Evolutionary conservation across 129 eudicot species (phyloP).

Genomic region (Escallonia herrerae): DNA sequence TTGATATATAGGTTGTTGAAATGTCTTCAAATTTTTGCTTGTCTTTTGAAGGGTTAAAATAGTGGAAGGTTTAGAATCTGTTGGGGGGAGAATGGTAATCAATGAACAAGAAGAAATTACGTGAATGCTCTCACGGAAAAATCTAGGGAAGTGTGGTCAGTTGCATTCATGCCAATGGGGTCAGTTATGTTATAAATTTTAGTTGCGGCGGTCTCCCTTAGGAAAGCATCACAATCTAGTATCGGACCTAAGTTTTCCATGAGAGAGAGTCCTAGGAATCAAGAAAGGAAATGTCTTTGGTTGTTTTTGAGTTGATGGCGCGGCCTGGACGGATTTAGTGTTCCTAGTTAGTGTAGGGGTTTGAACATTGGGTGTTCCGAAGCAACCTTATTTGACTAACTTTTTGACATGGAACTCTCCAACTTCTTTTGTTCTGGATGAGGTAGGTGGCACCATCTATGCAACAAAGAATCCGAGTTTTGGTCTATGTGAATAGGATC

Average conservation of each 20-base stretch:
- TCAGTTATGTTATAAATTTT: neutral
- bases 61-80: neutral
- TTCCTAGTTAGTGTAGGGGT: neutral
- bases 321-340: neutral
- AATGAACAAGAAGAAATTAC: neutral
- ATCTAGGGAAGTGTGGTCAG: neutral
- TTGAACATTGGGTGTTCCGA: neutral
- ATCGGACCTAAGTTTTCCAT: too few species aligned
- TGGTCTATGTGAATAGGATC: too few species aligned
- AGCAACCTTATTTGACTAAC: neutral
- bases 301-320: too few species aligned
- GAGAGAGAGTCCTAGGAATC: too few species aligned
- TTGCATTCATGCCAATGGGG: neutral
- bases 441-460: neutral
- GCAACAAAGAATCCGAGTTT: neutral
- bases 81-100: neutral
- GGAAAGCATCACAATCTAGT: too few species aligned
- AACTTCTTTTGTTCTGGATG: too few species aligned
- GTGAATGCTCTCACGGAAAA: neutral
- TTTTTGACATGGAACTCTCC: neutral
- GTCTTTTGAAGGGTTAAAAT: too few species aligned
- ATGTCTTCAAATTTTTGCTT: too few species aligned
- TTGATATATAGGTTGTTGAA: too few species aligned
- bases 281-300: too few species aligned
- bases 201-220: too few species aligned